phyloP scores from a whole-genome alignment of 1,139 yeast species.

The Debaryomyces robertsiae region DNA sequence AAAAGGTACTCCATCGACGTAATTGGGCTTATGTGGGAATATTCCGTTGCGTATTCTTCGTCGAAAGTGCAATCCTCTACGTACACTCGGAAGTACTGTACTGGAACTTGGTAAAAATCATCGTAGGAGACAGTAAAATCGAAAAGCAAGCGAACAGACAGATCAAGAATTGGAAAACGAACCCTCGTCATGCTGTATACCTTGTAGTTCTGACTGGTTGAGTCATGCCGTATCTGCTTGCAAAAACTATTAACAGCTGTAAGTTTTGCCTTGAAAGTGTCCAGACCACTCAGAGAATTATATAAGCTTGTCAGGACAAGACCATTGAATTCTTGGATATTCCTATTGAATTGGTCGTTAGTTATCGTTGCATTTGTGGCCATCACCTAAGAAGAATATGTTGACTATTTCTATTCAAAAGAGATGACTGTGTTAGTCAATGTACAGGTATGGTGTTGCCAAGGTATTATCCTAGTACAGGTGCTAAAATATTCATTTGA shows the following conservation, averaged over 20 bases:
- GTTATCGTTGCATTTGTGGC: slow-evolving; percentile 15
- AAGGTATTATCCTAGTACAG: too few relatives aligned
- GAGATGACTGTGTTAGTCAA: too few relatives aligned
- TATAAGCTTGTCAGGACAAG: slow-evolving; percentile 12
- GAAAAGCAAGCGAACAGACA: slow-evolving; percentile 9
- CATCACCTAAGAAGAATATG: background rate
- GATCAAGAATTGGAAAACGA: background rate
- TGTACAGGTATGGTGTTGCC: slow-evolving; percentile 6
- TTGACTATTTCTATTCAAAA: too few relatives aligned
- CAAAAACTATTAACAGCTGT: too few relatives aligned
- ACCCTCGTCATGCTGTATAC: background rate
- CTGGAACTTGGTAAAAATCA: slow-evolving; percentile 35
- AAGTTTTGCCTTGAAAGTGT: too few relatives aligned
- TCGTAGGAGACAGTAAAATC: slow-evolving; percentile 34
- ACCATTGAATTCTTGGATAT: slow-evolving; percentile 18
- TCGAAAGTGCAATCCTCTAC: slow-evolving; percentile 1
- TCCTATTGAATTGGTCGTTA: slow-evolving; percentile 19
- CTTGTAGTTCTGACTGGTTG: too few relatives aligned
- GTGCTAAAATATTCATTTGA: too few relatives aligned
- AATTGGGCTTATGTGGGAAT: background rate
- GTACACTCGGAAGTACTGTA: slow-evolving; percentile 27
- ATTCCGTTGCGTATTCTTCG: slow-evolving; percentile 1
- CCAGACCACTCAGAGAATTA: background rate
- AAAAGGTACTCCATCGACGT: slow-evolving; percentile 3
- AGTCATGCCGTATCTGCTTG: too few relatives aligned